Base-by-base conservation (phyloP, 805 yeast genomes). In the Starmerella sirachaensis region DNA sequence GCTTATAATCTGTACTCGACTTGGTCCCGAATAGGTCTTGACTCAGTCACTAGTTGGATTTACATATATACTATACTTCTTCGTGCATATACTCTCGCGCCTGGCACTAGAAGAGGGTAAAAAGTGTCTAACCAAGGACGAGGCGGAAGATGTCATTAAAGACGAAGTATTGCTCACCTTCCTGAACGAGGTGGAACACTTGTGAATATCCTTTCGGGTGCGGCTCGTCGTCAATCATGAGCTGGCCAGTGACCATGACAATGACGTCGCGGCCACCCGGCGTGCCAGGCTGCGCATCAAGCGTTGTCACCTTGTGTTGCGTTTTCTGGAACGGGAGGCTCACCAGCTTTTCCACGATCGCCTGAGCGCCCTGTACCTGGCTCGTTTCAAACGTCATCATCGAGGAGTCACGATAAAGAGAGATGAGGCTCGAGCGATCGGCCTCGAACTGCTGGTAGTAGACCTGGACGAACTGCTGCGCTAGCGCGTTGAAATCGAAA, bases 281-380 rank as follows among this genome's bases (percentile, higher is more conserved):
- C 41, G 94, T 79, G 26, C 93, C 94, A 34, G 98, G 98, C 66
- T 91, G 98, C 31, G 97, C 97, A 56, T 91, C 97, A 57, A 91
- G 72, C 30, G 97, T 88, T 38, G 93, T 77, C 57, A 91, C 79
- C 66, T 93, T 73, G 68, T 91, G 99, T 35, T 74, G 78, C 41
- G 91, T 96, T 64, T 85, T 85, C 59, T 72, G 78, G 70, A 91
- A 91, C 36, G 95, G 95, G 54, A 91, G 71, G 26, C 85, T 72
- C 18, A 74, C 76, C 50, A 91, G 73, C 61, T 91, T 88, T 66
- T 91, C 97, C 47, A 91, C 85, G 56, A 91, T 91, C 54, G 69
- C 78, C 66, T 78, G 77, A 41, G 93, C 82, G 51, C 99, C 98
- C 68, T 88, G 98, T 49, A 81, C 69, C 69, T 88, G 96, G 42